Evolutionary conservation across 1,284 basidiomycete genomes (phyloP), one percentile per base, ranked within the genome.

Genomic region (Anthracocystis setariae): DNA sequence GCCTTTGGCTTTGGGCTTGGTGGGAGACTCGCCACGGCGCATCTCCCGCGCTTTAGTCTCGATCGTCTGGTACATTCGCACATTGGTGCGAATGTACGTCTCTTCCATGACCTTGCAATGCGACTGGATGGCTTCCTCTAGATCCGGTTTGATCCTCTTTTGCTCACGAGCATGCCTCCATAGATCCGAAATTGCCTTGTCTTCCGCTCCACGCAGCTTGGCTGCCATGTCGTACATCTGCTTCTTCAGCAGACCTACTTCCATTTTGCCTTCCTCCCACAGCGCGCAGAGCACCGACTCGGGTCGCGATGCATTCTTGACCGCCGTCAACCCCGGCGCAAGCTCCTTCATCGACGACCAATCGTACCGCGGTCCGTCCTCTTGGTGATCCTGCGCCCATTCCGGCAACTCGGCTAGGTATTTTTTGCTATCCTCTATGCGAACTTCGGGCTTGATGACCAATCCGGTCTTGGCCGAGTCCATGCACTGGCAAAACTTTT

Each of bases 401-500:
- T 55, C 55, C 1, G 69, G 69, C 20, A 72, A 43, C 13, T 52
- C 46, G 24, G 49, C 55, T n/a, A 59, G 15, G 42, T 46, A 72
- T 23, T 45, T 21, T 38, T 59, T 63, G 46, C 52, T 59, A 27
- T 72, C 69, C 8, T 45, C 33, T 24, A 58, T 58, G 0, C 63
- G 63, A 3, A 72, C 52, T 13, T n/a, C 5, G 15, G 49, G 21
- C 47, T 63, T 66, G 47, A 72, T 43, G 44, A 49, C 39, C 10
- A 72, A 38, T 3, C 69, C 69, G 8, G 69, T 72, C 55, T 72
- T 72, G 10, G 21, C 13, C 8, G 49, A 39, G 46, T 72, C 69
- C 69, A 72, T 62, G 46, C 63, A 66, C 44, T 67, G 63, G 23
- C 51, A 58, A 45, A 72, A 67, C 48, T 66, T 72, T 51, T 72